Base-by-base conservation (phyloP, 2,329 filamentous ascomycete genomes). In the Colletotrichum viniferum region DNA sequence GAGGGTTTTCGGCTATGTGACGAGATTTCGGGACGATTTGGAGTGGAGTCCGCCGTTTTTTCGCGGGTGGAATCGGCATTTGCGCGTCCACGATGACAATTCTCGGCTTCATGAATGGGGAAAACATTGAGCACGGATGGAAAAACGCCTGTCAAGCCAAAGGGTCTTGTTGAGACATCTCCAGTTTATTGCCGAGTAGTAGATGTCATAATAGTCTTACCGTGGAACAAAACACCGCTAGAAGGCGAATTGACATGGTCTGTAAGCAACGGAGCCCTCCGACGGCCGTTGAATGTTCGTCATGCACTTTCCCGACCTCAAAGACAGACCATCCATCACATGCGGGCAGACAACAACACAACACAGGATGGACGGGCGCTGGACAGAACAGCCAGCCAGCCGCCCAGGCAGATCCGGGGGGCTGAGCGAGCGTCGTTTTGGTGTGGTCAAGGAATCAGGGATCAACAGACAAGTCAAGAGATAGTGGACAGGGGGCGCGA, bases 1-100 rank as follows among this genome's bases (percentile, higher is more conserved):
- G 73, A 75, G 73, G 73, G 73, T 75, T 75, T 72, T 75, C 73
- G 73, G 73, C 69, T 75, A 74, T 72, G 73, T 58, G 30, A 73
- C 73, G 63, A 75, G 43, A 30, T 64, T 43, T 74, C 72, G 72
- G 72, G 62, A 74, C 30, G 30, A 38, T 34, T 72, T 68, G 52
- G 62, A 69, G 73, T 75, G 73, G 73, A 73, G 69, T 36, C 58
- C 52, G 28, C 26, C 58, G 32, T 36, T 66, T 74, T 63, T 74
- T 65, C 30, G 69, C 73, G 73, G 73, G 73, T 73, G 73, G 43
- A 75, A 75, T 75, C 69, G 73, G 73, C 73, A 18, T 52, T 63
- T 43, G 18, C 26, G 24, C n/a, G 34, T 64, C 58, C 26, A 64
- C 69, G 73, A 73, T 58, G 43, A 67, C 21, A 21, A 58, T 18